Conservation (phyloP, 2,329 filamentous ascomycete genomes). For the Cladosporium sp. region DNA sequence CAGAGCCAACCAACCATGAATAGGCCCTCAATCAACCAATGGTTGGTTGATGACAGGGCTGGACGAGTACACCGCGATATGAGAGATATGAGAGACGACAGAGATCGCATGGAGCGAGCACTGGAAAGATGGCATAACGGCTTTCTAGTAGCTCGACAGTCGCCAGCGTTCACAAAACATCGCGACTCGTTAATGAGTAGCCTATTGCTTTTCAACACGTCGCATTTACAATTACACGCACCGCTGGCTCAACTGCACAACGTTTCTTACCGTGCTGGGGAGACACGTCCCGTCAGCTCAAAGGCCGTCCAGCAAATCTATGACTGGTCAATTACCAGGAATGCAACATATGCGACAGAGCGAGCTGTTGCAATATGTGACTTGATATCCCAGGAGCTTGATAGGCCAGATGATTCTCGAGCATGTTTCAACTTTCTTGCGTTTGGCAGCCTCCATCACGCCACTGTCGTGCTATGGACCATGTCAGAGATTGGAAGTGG, state of each 20-base stretch:
- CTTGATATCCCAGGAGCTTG: conserved; percentile 21
- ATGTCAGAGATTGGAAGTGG: conserved; percentile 11
- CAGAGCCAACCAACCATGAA: conserved; percentile 18
- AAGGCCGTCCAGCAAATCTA: conserved; percentile 5
- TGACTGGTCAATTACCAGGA: background rate
- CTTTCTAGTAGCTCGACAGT: background rate
- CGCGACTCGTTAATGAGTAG: conserved; percentile 22
- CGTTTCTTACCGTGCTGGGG: conserved; percentile 21
- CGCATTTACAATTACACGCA: conserved; percentile 18
- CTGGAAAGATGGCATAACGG: background rate
- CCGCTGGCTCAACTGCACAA: conserved; percentile 23
- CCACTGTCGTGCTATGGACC: conserved; percentile 25
- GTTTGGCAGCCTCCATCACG: conserved; percentile 23
- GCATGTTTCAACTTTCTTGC: conserved; percentile 24
- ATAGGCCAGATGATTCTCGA: conserved; percentile 11
- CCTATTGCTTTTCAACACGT: conserved; percentile 21
- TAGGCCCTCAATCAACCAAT: too few species aligned
- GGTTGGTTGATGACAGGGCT: too few species aligned
- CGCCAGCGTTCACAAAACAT: conserved; percentile 14
- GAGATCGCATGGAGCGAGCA: background rate
- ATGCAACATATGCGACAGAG: conserved; percentile 17
- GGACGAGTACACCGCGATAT: background rate
- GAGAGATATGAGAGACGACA: background rate
- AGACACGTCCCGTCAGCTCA: conserved; percentile 17
- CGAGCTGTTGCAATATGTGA: conserved; percentile 21